Evolutionary conservation across 768 basidiomycete genomes (phyloP).

Genomic region (Podaxis sp.): DNA sequence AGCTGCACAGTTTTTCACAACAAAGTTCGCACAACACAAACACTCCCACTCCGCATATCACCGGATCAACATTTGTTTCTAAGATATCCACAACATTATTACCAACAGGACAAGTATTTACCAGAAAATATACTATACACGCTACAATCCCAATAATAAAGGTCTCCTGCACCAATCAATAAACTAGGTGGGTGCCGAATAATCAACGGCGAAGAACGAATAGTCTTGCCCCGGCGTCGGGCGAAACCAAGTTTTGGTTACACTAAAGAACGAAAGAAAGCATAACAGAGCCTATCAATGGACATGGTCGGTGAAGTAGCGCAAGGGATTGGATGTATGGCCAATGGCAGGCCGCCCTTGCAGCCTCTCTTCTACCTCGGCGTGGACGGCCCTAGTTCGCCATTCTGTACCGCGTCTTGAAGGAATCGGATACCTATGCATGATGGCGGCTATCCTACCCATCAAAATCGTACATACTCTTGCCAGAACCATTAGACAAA

Average conservation of each 20-base stretch:
- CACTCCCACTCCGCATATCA: constrained; percentile 5
- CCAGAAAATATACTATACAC: not conserved
- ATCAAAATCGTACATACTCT: constrained; percentile 24
- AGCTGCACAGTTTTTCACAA: constrained; percentile 70
- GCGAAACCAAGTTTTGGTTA: not conserved
- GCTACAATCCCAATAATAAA: not conserved
- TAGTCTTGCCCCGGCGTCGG: not conserved
- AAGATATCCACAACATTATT: not conserved
- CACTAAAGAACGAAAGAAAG: constrained; percentile 4
- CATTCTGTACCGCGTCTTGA: not conserved
- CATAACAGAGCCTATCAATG: not conserved
- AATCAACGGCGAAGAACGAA: not conserved
- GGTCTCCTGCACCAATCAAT: not conserved
- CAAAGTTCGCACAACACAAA: constrained; percentile 46
- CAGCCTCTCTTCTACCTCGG: not conserved
- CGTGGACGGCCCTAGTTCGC: not conserved
- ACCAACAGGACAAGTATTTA: not conserved
- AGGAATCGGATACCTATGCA: not conserved
- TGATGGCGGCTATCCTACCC: not conserved
- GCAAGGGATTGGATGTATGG: not conserved
- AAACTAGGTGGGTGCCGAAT: not conserved
- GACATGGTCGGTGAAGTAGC: not conserved
- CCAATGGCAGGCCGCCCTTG: not conserved
- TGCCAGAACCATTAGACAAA: constrained; percentile 16
- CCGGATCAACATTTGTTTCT: constrained; percentile 6